phyloP scores from a whole-genome alignment of 129 eudicot genomes.

The Ambrosia trifida region DNA sequence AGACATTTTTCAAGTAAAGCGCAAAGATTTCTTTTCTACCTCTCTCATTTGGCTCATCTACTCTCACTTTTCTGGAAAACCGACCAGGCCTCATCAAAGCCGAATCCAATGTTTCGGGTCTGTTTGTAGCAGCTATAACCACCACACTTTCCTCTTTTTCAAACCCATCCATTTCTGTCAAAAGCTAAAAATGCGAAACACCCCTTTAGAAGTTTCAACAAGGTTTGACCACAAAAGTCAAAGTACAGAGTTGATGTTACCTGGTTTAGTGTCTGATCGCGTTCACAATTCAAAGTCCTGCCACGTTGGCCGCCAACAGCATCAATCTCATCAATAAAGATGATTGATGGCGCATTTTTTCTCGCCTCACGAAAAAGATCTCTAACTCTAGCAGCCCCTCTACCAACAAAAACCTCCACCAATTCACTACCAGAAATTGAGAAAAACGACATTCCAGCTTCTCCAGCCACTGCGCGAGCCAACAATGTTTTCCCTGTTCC shows the following conservation, averaged over 20 bases:
- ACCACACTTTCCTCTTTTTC: conserved; percentile 48
- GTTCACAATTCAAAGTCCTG: conserved; percentile 39
- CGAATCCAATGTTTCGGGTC: conserved; percentile 57
- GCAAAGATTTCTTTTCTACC: conserved; percentile 48
- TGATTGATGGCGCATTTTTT: conserved; percentile 37
- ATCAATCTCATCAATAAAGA: conserved; percentile 50
- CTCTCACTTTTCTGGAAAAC: conserved; percentile 48
- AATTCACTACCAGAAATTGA: conserved; percentile 45
- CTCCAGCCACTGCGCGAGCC: conserved; percentile 50
- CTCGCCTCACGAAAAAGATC: conserved; percentile 41
- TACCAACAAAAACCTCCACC: conserved; percentile 50
- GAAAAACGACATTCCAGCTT: conserved; percentile 44
- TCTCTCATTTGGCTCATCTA: conserved; percentile 42
- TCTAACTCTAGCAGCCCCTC: conserved; percentile 50
- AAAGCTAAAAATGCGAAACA: conserved; percentile 32
- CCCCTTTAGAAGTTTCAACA: neutral
- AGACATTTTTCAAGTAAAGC: conserved; percentile 35
- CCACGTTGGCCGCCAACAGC: conserved; percentile 47
- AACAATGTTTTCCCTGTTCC: conserved; percentile 48
- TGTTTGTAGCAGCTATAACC: conserved; percentile 58
- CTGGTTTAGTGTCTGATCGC: conserved; percentile 51
- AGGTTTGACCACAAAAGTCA: neutral
- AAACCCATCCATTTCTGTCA: conserved; percentile 66
- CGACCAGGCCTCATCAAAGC: conserved; percentile 56
- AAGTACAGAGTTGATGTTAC: conserved; percentile 12